Evolutionary conservation across 2,329 filamentous ascomycete genomes (phyloP).

Genomic region (Colletotrichum orbiculare): DNA sequence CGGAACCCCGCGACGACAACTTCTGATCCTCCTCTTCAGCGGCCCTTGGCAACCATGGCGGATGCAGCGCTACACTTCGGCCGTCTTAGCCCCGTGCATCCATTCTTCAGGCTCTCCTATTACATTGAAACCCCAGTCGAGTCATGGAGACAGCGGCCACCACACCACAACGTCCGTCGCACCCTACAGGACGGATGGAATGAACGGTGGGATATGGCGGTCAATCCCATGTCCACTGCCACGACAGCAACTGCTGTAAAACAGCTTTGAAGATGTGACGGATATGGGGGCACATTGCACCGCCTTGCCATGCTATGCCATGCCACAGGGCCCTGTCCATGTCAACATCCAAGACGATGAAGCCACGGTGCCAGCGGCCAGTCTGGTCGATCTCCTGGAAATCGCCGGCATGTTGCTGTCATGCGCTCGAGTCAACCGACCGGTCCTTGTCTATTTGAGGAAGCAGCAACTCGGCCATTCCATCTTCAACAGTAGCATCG

Average conservation of each 20-base stretch:
- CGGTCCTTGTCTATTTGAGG: slow-evolving; percentile 16
- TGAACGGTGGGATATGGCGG: neutral
- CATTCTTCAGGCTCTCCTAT: no score
- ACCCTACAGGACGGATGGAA: no score
- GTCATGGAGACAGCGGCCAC: slow-evolving; percentile 17
- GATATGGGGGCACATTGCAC: no score
- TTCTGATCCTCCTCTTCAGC: slow-evolving; percentile 3
- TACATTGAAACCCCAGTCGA: slow-evolving; percentile 22
- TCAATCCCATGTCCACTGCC: slow-evolving; percentile 5
- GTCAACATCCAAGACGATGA: no score
- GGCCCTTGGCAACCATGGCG: slow-evolving; percentile 10
- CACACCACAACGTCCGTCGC: no score
- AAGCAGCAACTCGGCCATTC: slow-evolving; percentile 4
- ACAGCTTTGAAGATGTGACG: no score
- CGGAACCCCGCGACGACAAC: slow-evolving; percentile 12
- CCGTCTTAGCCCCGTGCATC: neutral
- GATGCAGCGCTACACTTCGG: slow-evolving; percentile 30
- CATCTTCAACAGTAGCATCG: neutral
- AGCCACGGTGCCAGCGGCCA: slow-evolving; percentile 20
- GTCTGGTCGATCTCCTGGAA: slow-evolving; percentile 19
- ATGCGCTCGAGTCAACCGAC: slow-evolving; percentile 33
- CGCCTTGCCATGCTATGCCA: neutral
- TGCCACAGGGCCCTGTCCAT: no score
- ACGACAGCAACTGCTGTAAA: no score
- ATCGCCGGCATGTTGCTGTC: slow-evolving; percentile 22